Percentiles rank a stretch among this genome's conserved stretches.
phyloP scores from a whole-genome alignment of 441 rosid species.

The Pelargonium exstipulatum region DNA sequence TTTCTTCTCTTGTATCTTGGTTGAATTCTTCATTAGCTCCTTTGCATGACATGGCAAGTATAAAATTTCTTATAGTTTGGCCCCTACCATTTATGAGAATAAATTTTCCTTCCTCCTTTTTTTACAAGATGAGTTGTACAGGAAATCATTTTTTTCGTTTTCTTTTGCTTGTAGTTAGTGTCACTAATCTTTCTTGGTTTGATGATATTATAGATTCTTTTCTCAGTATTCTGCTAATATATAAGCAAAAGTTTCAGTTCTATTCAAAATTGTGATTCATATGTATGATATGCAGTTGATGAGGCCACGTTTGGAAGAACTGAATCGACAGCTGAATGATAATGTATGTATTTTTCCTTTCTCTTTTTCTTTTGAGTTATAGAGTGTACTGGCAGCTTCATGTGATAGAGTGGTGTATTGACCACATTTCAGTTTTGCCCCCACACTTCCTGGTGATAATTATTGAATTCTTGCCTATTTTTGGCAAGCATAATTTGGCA shows the following conservation, averaged over 20 bases:
- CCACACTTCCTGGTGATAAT: neutral
- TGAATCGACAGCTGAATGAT: constrained; percentile 18
- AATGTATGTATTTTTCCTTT: constrained; percentile 12
- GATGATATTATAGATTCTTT: neutral
- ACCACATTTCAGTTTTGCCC: neutral
- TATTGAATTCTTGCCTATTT: neutral
- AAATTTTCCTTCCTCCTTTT: neutral
- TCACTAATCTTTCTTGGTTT: neutral
- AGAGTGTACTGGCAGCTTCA: neutral
- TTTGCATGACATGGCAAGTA: too few species aligned
- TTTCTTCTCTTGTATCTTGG: too few species aligned
- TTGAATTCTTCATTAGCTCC: too few species aligned
- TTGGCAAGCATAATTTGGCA: neutral
- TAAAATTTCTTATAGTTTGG: neutral
- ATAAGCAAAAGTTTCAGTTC: neutral
- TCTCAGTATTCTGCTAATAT: neutral
- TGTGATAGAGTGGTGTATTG: neutral
- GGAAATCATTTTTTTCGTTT: neutral
- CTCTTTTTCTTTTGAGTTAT: neutral
- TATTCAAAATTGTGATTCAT: neutral
- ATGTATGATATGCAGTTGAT: constrained; percentile 26
- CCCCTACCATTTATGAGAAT: neutral
- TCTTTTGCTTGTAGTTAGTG: neutral
- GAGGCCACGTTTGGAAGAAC: constrained; percentile 25
- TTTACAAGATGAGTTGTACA: neutral